A percentile compares a stretch with the other conserved stretches of the same genome.
These are phyloP conservation scores for Baorangia bicolor DNA, from an alignment of 768 basidiomycete species.

Conservation along the genomic window DNA sequence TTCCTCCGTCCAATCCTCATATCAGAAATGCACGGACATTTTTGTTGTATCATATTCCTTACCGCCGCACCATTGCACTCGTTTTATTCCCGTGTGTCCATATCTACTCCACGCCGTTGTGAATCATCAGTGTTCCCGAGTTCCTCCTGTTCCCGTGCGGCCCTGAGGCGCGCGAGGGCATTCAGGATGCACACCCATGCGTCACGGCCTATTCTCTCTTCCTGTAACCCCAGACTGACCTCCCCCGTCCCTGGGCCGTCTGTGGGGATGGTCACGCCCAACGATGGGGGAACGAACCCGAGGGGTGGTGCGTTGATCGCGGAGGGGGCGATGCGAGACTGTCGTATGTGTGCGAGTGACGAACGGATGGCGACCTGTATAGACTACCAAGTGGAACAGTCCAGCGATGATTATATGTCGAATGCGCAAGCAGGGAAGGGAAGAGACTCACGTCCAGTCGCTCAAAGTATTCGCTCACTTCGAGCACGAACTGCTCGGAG, in stretches of 20 bases:
- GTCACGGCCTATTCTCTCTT: conserved; percentile 71
- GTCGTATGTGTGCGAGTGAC: conserved; percentile 76
- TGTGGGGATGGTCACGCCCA: conserved; percentile 72
- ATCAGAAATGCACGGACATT: conserved; percentile 24
- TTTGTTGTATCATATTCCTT: conserved; percentile 10
- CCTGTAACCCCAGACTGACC: conserved; percentile 66
- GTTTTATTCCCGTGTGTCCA: conserved; percentile 21
- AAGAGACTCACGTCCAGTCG: conserved; percentile 65
- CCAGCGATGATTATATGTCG: neutral
- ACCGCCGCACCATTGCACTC: conserved; percentile 2
- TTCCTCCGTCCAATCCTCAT: conserved; percentile 14
- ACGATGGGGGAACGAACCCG: conserved; percentile 72
- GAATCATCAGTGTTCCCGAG: conserved; percentile 4
- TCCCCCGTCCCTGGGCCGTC: conserved; percentile 20
- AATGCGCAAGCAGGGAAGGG: neutral
- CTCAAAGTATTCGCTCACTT: conserved; percentile 85
- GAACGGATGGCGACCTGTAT: conserved; percentile 77
- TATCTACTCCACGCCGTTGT: conserved; percentile 15
- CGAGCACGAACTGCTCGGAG: conserved; percentile 81
- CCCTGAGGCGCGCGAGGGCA: conserved; percentile 64
- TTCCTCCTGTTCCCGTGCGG: conserved; percentile 34
- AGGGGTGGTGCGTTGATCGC: conserved; percentile 79
- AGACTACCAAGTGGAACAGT: conserved; percentile 39
- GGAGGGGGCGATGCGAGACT: conserved; percentile 82
- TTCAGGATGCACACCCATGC: conserved; percentile 76